Evolutionary conservation across 2,329 filamentous ascomycete species (phyloP).

Genomic region (Thermoascus crustaceus): DNA sequence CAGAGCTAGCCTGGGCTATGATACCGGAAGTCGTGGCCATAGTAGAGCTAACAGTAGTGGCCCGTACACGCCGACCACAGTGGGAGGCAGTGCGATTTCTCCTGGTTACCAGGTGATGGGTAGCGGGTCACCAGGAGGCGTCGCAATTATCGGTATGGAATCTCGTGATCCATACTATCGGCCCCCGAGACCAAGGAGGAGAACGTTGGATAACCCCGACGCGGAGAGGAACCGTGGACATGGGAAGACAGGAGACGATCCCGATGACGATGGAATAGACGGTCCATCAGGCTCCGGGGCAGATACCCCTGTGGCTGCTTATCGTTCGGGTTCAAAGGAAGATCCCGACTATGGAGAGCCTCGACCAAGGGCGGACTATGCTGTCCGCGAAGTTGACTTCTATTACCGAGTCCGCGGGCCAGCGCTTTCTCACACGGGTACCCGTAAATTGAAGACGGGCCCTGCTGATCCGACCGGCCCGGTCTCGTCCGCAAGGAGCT

Average conservation of each 20-base stretch:
- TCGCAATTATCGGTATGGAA: slow-evolving; percentile 39
- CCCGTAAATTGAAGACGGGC: slow-evolving; percentile 81
- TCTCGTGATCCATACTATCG: slow-evolving; percentile 78
- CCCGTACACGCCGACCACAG: slow-evolving; percentile 62
- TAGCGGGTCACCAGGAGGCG: slow-evolving; percentile 34
- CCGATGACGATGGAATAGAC: slow-evolving; percentile 28
- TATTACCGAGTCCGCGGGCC: slow-evolving; percentile 91
- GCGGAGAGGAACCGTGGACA: slow-evolving; percentile 13
- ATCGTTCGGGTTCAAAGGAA: slow-evolving; percentile 44
- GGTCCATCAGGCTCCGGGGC: slow-evolving; percentile 35
- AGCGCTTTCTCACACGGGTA: slow-evolving; percentile 71
- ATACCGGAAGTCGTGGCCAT: slow-evolving; percentile 41
- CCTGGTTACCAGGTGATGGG: slow-evolving; percentile 43
- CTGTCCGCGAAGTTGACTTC: slow-evolving; percentile 90
- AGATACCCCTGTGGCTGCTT: slow-evolving; percentile 45
- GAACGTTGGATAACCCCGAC: slow-evolving; percentile 50
- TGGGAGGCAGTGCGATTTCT: slow-evolving; percentile 64
- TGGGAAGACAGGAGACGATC: slow-evolving; percentile 19
- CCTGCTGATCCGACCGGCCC: slow-evolving; percentile 91
- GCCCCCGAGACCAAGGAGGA: slow-evolving; percentile 64
- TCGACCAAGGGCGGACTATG: slow-evolving; percentile 65
- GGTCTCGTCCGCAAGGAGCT: slow-evolving; percentile 79
- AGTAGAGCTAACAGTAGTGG: slow-evolving; percentile 53
- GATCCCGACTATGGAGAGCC: slow-evolving; percentile 47
- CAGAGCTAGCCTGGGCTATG: slow-evolving; percentile 44